Conservation (phyloP, 2,329 filamentous ascomycete species). For the Aspergillus aculeatus region DNA sequence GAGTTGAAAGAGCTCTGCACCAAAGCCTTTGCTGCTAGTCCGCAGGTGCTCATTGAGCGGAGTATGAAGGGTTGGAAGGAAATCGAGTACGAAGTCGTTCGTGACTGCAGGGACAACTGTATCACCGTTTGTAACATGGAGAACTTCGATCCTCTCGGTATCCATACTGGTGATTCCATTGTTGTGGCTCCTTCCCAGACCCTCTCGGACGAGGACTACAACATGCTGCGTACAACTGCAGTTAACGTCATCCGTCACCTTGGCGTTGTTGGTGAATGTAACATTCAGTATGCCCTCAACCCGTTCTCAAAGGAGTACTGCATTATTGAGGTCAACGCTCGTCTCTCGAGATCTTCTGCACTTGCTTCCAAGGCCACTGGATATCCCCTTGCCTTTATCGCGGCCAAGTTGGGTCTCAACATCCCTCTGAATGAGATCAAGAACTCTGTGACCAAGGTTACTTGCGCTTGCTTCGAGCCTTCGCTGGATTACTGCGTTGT, state of each 20-base stretch:
- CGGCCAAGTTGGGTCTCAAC: conserved; percentile 90
- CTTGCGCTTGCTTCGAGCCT: conserved; percentile 96
- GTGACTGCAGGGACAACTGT: conserved; percentile 94
- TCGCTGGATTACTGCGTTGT: conserved; percentile 97
- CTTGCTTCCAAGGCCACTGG: conserved; percentile 96
- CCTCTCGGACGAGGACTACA: conserved; percentile 95
- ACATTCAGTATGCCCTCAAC: conserved; percentile 97
- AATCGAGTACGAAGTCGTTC: conserved; percentile 97
- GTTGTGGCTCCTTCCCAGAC: conserved; percentile 97
- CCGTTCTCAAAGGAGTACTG: conserved; percentile 95
- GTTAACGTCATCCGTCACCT: conserved; percentile 97
- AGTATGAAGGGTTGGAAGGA: conserved; percentile 99
- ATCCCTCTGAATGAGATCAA: conserved; percentile 95
- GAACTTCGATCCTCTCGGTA: conserved; percentile 97
- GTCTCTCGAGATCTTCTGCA: conserved; percentile 91
- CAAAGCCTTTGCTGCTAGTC: conserved; percentile 91
- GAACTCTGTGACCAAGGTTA: conserved; percentile 93
- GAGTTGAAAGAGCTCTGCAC: conserved; percentile 85
- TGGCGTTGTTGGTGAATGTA: conserved; percentile 96
- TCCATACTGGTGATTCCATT: conserved; percentile 97
- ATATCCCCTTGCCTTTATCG: conserved; percentile 93
- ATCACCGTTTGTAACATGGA: conserved; percentile 99
- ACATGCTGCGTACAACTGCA: conserved; percentile 96
- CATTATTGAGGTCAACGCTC: conserved; percentile 98
- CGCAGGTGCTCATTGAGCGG: conserved; percentile 92